Evolutionary conservation across 768 basidiomycete genomes (phyloP).

Genomic region (Phanerodontia chrysosporium): DNA sequence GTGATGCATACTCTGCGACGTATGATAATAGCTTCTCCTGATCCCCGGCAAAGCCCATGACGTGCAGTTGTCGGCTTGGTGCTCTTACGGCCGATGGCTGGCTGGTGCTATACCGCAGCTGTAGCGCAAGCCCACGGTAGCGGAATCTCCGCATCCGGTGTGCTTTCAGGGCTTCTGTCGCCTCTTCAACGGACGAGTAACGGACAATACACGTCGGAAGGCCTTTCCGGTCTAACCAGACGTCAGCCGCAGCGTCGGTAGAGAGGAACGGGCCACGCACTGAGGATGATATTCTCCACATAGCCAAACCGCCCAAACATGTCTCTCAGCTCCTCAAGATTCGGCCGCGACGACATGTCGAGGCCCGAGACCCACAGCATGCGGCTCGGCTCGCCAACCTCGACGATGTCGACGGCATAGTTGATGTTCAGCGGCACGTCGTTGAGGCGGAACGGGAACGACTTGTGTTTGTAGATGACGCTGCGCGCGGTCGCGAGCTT

Average conservation of each 20-base stretch:
- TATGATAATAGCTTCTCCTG: not conserved
- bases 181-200: not conserved
- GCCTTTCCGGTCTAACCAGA: not conserved
- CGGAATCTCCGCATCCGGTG: not conserved
- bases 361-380: not conserved
- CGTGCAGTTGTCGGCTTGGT: not conserved
- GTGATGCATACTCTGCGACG: not conserved
- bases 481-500: not conserved
- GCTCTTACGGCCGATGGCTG: not conserved
- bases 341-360: not conserved
- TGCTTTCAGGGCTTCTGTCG: not conserved
- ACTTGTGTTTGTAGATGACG: not conserved
- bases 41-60: not conserved
- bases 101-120: not conserved
- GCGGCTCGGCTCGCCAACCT: not conserved
- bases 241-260: not conserved
- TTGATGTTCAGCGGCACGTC: not conserved
- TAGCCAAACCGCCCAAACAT: not conserved
- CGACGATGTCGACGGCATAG: not conserved
- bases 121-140: not conserved
- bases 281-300: constrained; percentile 2
- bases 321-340: not conserved
- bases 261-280: not conserved
- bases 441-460: not conserved
- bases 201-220: not conserved